phyloP scores from a whole-genome alignment of 2,329 filamentous ascomycete species.

The Coniella lustricola region DNA sequence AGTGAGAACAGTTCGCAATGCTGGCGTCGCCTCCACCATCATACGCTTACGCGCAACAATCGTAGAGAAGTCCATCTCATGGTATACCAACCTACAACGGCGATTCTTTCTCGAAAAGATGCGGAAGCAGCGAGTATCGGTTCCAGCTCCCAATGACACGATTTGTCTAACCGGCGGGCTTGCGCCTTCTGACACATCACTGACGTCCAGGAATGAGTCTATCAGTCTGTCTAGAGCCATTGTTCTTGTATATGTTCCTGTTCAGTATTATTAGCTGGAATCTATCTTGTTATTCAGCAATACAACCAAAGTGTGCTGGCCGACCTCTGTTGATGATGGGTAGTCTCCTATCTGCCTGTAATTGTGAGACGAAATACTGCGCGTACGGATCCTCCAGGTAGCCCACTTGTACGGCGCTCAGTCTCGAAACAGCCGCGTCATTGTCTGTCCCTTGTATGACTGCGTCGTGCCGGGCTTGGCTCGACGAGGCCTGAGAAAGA shows the following conservation, averaged over 20 bases:
- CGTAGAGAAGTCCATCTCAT: constrained; percentile 82
- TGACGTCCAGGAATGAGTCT: constrained; percentile 55
- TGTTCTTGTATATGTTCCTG: constrained; percentile 90
- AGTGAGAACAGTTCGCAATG: constrained; percentile 32
- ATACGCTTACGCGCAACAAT: constrained; percentile 64
- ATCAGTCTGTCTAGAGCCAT: constrained; percentile 75
- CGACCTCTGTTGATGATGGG: constrained; percentile 92
- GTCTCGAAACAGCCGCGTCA: constrained; percentile 80
- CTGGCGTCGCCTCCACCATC: constrained; percentile 40
- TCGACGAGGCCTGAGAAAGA: constrained; percentile 18
- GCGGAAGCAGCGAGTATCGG: constrained; percentile 82
- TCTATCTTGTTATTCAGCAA: too few relatives aligned
- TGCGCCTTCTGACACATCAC: constrained; percentile 19
- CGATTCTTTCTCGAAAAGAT: constrained; percentile 45
- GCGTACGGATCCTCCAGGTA: constrained; percentile 83
- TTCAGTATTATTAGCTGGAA: constrained; percentile 24
- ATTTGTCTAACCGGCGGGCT: constrained; percentile 56
- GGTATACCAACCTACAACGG: constrained; percentile 57
- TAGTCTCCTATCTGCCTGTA: constrained; percentile 54
- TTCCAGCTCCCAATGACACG: constrained; percentile 86
- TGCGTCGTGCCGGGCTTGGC: constrained; percentile 50
- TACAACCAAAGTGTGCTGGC: constrained; percentile 28
- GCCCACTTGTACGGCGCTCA: constrained; percentile 80
- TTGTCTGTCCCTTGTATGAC: constrained; percentile 84
- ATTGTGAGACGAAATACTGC: constrained; percentile 54